Evolutionary conservation across 2,329 filamentous ascomycete species (phyloP).

Genomic region (Tolypocladium nubicola): DNA sequence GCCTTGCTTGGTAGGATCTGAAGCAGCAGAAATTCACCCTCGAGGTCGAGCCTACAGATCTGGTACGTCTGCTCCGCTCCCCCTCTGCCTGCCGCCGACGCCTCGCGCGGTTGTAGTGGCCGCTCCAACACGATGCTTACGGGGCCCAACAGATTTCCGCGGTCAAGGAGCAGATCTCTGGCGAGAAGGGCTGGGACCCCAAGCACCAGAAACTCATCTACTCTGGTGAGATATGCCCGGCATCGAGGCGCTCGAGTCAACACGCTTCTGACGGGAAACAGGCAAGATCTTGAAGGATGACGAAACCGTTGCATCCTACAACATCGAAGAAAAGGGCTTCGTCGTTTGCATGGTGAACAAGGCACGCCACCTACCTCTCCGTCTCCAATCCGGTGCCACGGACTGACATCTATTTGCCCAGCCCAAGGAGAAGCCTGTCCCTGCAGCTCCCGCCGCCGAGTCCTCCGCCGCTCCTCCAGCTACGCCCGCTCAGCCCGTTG

Average conservation of each 20-base stretch:
- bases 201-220: conserved; percentile 94
- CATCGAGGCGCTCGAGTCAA: not conserved
- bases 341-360: conserved; percentile 98
- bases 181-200: conserved; percentile 90
- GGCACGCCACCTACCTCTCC: conserved; percentile 41
- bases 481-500: conserved; percentile 42
- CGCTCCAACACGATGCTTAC: conserved; percentile 4
- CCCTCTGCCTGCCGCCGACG: conserved; percentile 2
- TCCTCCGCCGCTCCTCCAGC: conserved; percentile 48
- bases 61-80: conserved; percentile 49
- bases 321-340: conserved; percentile 98
- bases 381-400: no score
- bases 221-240: conserved; percentile 55
- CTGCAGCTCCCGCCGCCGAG: conserved; percentile 37
- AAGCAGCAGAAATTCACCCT: conserved; percentile 98
- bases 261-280: conserved; percentile 26
- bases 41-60: conserved; percentile 86
- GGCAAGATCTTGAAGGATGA: conserved; percentile 98
- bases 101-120: not conserved
- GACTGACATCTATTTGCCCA: conserved; percentile 8
- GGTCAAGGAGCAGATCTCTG: conserved; percentile 85
- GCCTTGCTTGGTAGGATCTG: conserved; percentile 56
- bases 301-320: conserved; percentile 92
- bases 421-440: conserved; percentile 53
- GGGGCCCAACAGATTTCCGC: conserved; percentile 56